Base-by-base conservation (phyloP, 495 filamentous ascomycete genomes). In the Neurospora sp. region DNA sequence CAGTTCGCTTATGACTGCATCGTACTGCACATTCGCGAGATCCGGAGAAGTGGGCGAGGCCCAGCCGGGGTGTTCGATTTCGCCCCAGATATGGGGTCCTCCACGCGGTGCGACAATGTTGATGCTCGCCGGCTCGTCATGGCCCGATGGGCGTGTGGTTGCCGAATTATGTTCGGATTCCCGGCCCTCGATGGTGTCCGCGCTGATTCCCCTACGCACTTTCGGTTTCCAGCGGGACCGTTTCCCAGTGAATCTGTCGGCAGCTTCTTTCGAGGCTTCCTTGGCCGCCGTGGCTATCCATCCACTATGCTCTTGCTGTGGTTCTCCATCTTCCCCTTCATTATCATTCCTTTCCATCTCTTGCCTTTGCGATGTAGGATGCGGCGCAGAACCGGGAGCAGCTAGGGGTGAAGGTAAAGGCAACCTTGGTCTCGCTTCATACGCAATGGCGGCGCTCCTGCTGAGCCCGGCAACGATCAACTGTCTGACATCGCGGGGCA, bases 1-100 rank as follows among this genome's bases (percentile, higher is more conserved):
- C 16, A 99, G 85, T 82, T 98, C 96, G 22, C 85, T 83, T 14
- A 99, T 87, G n/a, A 99, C 93, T 0, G 87, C 88, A 46, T 84
- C 84, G 79, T 95, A 98, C 66, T 94, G 89, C 11, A 98, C 81
- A 75, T 94, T 89, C 6, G 94, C 89, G 3, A 96, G 81, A 76
- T 96, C 91, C 3, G 84, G 83, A 0, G 89, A 92, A 10, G 83
- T 82, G 8, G 96, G 94, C 3, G 94, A 90, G 5, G 91, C 91
- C 96, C 96, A 98, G 68, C 95, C 96, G 0, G 91, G 88, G 76
- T 99, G 96, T 72, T 90, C 87, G 69, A 98, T 89, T 8, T 86
- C 80, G 14, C 92, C 94, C 94, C 94, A 98, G 7, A 90, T 66
- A 66, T 66, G 53, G 79, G 3, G 81, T 76, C 31, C 73, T 74